phyloP scores from a whole-genome alignment of 2,329 filamentous ascomycete genomes.

The Reticulascus tulasneorum region DNA sequence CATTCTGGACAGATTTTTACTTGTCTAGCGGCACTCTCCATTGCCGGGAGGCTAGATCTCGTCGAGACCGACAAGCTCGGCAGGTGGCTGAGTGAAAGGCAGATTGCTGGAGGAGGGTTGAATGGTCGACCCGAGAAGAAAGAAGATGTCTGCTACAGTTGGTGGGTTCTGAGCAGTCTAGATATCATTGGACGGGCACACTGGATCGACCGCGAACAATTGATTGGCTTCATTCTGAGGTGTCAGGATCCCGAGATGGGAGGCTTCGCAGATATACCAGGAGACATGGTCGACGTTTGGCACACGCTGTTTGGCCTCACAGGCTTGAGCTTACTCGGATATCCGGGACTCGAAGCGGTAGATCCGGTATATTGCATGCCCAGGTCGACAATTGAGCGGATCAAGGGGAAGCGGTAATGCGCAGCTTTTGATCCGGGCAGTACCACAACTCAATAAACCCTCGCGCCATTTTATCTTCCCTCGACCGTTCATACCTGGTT shows the following conservation, averaged over 20 bases:
- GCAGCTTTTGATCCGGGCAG: no score
- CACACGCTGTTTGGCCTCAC: conserved; percentile 89
- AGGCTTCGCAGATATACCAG: conserved; percentile 85
- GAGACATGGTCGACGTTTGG: conserved; percentile 95
- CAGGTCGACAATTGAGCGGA: conserved; percentile 57
- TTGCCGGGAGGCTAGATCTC: conserved; percentile 76
- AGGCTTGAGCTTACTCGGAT: conserved; percentile 78
- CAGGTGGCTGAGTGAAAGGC: conserved; percentile 89
- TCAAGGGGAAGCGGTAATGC: conserved; percentile 47
- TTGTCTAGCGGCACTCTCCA: conserved; percentile 81
- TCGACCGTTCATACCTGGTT: no score
- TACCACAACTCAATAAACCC: no score
- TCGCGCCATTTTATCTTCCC: no score
- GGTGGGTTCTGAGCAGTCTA: conserved; percentile 94
- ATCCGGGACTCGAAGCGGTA: conserved; percentile 71
- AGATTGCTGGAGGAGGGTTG: conserved; percentile 79
- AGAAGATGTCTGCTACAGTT: conserved; percentile 97
- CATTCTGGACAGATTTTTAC: conserved; percentile 96
- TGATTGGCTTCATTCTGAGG: conserved; percentile 76
- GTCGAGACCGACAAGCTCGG: conserved; percentile 79
- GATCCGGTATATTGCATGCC: conserved; percentile 89
- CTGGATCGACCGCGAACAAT: conserved; percentile 85
- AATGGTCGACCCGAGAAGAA: conserved; percentile 94
- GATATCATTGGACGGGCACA: conserved; percentile 83
- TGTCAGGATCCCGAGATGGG: conserved; percentile 85